Percentiles rank a stretch among this genome's conserved stretches.
These are phyloP conservation scores for Dactylellina drechsleri DNA, from an alignment of 2,329 filamentous ascomycete genomes.

Conservation along the genomic window DNA sequence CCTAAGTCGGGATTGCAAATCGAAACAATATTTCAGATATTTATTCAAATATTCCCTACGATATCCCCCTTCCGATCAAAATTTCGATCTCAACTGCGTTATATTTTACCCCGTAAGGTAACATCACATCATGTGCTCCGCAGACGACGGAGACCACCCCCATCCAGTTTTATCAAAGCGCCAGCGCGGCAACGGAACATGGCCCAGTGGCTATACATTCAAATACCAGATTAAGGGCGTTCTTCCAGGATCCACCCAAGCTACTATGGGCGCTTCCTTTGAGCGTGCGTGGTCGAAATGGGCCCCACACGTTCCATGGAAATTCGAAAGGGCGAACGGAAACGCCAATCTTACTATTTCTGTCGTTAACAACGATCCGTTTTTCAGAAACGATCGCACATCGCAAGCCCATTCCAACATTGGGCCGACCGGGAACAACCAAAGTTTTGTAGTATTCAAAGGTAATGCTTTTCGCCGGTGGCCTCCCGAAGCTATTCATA, in stretches of 20 bases:
- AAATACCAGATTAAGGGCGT: conserved; percentile 8
- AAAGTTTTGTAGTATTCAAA: conserved; percentile 1
- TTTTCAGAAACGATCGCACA: neutral
- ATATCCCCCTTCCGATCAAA: neutral
- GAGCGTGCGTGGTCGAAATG: conserved; percentile 6
- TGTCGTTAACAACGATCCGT: neutral
- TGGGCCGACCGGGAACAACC: neutral
- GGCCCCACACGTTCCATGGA: neutral
- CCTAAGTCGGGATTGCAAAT: neutral
- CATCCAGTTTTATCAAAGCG: neutral
- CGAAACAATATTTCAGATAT: neutral
- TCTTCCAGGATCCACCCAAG: conserved; percentile 1
- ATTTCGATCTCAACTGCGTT: neutral
- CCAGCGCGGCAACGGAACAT: neutral
- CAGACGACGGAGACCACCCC: neutral
- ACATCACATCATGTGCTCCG: neutral
- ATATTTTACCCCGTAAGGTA: neutral
- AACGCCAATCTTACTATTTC: neutral
- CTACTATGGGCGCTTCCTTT: neutral
- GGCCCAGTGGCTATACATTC: conserved; percentile 4
- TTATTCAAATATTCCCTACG: neutral
- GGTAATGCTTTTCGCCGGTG: neutral
- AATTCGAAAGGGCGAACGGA: conserved; percentile 1
- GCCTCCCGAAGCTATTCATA: conserved; percentile 3
- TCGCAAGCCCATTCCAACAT: conserved; percentile 1